Conservation (phyloP, 192 early-diverging fungal species). For the Gryganskiella cystojenkinii region DNA sequence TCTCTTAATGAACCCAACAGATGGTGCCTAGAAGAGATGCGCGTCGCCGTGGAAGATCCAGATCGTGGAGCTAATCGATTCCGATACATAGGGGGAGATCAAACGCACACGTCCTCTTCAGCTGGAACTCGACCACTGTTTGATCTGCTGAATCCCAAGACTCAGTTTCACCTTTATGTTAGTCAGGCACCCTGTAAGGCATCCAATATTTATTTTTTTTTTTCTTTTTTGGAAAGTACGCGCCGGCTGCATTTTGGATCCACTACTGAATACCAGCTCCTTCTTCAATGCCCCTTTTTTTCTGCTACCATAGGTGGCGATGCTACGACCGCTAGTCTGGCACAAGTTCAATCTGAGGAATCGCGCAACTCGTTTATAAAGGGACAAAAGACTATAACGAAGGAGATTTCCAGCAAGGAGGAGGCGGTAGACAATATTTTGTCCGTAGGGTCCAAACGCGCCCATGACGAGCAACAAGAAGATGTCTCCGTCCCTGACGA, state of each 20-base stretch:
- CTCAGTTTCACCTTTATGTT: conserved; percentile 77
- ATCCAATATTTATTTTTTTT: conserved; percentile 6
- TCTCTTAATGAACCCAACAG: too few relatives aligned
- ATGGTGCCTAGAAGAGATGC: conserved; percentile 38
- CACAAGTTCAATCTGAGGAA: conserved; percentile 47
- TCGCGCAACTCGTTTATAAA: conserved; percentile 45
- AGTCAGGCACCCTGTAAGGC: conserved; percentile 83
- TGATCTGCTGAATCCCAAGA: conserved; percentile 8
- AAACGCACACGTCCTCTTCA: too few relatives aligned
- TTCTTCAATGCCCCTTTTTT: neutral
- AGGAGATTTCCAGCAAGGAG: too few relatives aligned
- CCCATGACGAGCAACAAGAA: neutral
- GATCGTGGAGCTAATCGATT: conserved; percentile 15
- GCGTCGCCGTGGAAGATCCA: conserved; percentile 3
- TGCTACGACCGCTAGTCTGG: conserved; percentile 73
- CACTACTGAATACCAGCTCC: neutral
- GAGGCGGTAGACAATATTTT: neutral
- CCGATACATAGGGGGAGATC: conserved; percentile 14
- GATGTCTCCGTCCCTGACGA: neutral
- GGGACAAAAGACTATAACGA: conserved; percentile 8
- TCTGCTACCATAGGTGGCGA: conserved; percentile 72
- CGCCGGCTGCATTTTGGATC: too few relatives aligned
- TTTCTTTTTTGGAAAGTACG: too few relatives aligned
- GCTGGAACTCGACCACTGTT: conserved; percentile 8
- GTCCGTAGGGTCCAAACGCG: neutral